Base-by-base conservation (phyloP, 768 basidiomycete species). In the Neoboletus brunneissimus region DNA sequence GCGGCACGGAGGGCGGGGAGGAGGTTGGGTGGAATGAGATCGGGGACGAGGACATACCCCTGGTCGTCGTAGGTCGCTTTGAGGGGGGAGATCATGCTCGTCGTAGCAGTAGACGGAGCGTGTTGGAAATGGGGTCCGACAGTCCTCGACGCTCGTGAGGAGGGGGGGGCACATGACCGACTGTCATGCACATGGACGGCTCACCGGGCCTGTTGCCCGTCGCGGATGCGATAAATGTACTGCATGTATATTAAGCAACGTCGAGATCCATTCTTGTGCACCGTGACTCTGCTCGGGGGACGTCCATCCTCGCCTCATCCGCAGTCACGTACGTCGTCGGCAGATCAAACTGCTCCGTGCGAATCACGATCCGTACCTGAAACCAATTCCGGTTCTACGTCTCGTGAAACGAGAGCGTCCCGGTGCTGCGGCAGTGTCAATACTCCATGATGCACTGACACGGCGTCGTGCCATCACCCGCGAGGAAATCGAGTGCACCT, bases 11-110 rank as follows among this genome's bases (percentile, higher is more conserved):
- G 77, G 2, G 66, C 64, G 2, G 63, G 50, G 50, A 78, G 69
- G 31, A 77, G 70, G 4, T 71, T 67, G 0, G 72, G 65, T 6
- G 77, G 62, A 48, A 89, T 71, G 45, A 91, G 82, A 31, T 73
- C 74, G 0, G 79, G 80, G 3, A 90, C 69, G 46, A 90, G 73
- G 27, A 88, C 84, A 66, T 79, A 91, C 23, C 89, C 89, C 53
- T 86, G 76, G 13, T 75, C 66, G 48, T 87, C 81, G 75, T 88
- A 90, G 7, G 65, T 67, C 10, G 67, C 62, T 66, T 82, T 88
- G 53, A 79, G 48, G 38, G 68, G 31, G 12, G 51, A 32, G 41
- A 46, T 15, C n/a, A n/a, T 29, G 40, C 10, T 27, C 62, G 48
- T 60, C 25, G 42, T 34, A 18, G 25, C 18, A 32, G 25, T 27